phyloP scores from a whole-genome alignment of 352 stramenopile species.

The Phytophthora europaea region DNA sequence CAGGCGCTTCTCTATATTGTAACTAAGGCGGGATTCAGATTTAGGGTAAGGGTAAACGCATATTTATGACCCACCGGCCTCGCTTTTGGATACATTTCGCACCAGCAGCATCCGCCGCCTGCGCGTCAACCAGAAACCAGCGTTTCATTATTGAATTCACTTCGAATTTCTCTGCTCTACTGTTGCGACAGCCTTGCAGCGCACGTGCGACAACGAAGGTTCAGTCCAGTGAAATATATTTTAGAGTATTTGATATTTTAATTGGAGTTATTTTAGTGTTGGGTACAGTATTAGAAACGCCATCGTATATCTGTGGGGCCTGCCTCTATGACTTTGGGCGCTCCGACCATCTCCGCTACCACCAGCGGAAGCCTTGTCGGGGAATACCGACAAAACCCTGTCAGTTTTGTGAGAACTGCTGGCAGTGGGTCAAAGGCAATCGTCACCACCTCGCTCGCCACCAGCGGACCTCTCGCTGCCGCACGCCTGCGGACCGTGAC shows the following conservation, averaged over 20 bases:
- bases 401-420: background rate
- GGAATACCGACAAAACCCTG: background rate
- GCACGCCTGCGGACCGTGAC: background rate
- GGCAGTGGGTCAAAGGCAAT: background rate
- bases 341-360: background rate
- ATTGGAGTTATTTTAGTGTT: background rate
- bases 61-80: background rate
- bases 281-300: background rate
- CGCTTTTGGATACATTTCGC: background rate
- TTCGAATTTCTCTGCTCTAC: slow-evolving; percentile 2
- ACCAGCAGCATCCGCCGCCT: background rate
- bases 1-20: background rate
- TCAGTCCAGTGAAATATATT: background rate
- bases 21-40: background rate
- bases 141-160: slow-evolving; percentile 1
- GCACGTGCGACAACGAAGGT: background rate
- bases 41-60: background rate
- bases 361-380: background rate
- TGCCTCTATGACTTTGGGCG: background rate
- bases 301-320: background rate
- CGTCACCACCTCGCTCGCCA: background rate
- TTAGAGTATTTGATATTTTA: background rate
- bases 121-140: background rate
- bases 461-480: background rate
- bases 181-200: background rate